Evolutionary conservation across 306 rosid genomes (phyloP), one percentile per base, ranked within the genome.

Genomic region (Rosa chinensis): DNA sequence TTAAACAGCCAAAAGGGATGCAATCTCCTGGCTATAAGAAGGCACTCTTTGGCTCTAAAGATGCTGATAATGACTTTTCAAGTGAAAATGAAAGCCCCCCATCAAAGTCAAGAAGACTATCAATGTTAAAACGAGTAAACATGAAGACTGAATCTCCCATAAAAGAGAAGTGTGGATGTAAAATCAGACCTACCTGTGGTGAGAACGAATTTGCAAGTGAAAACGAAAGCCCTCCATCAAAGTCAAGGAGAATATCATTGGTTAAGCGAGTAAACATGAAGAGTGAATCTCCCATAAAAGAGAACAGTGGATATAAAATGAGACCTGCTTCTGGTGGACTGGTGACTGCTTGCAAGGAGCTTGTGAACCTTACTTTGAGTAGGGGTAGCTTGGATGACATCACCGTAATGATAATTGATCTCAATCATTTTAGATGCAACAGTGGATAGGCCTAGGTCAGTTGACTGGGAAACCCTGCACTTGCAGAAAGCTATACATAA

Each of bases 311-410:
- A 69, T n/a, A 62, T 70, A 74, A 37, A 6, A 28, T 40, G 45
- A 53, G 76, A 70, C 70, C 77, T 17, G 43, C 77, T 21, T 25
- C 75, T 28, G 70, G 59, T 69, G 81, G 81, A 49, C 86, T 90
- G 40, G 85, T 82, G 56, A 84, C 85, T 62, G 94, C 94, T 75
- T 88, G 92, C 66, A 82, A 88, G 86, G 94, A 90, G 84, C 92
- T 90, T 40, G 92, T 82, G 45, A 80, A 76, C 73, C 88, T 90
- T 62, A 88, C 92, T 48, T 70, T 80, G 74, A 79, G 78, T 61
- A 88, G 88, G 79, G 94, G 92, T 55, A 84, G 91, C 64, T 72
- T 84, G 74, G 94, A 90, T 80, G 94, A 90, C 66, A 77, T 90
- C 64, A 88, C 94, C n/a, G 87, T 90, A 8, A 82, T 90, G 85